Conservation (phyloP, 192 early-diverging fungal genomes). For the Endogone sp. region DNA sequence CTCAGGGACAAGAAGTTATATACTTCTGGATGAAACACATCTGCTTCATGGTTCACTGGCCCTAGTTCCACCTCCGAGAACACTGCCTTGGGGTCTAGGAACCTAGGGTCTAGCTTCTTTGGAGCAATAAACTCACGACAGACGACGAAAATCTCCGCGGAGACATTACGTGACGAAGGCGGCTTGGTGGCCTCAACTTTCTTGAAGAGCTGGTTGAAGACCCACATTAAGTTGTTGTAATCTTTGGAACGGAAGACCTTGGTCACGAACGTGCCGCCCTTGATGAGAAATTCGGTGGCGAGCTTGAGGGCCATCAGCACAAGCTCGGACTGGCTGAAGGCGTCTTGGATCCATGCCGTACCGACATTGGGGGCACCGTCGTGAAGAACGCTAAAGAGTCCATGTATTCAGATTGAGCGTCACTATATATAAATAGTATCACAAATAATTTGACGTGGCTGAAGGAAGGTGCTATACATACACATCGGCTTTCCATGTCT, state of each 20-base stretch:
- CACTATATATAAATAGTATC: too few relatives aligned
- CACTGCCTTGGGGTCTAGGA: conserved; percentile 91
- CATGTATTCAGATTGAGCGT: too few relatives aligned
- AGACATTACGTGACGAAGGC: conserved; percentile 94
- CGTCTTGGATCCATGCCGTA: conserved; percentile 93
- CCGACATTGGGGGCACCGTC: conserved; percentile 99
- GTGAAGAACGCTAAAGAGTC: conserved; percentile 71
- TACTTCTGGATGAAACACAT: conserved; percentile 86
- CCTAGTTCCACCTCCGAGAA: conserved; percentile 87
- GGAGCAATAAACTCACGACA: conserved; percentile 91
- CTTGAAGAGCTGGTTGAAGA: conserved; percentile 94
- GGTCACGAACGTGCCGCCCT: conserved; percentile 92
- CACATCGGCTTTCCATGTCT: conserved; percentile 99
- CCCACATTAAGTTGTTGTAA: conserved; percentile 99
- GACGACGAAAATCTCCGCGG: conserved; percentile 99
- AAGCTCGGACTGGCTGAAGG: conserved; percentile 93
- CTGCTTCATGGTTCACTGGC: conserved; percentile 41
- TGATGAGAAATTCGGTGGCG: conserved; percentile 86
- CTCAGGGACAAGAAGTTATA: conserved; percentile 8
- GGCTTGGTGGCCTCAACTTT: conserved; percentile 99
- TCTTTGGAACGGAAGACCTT: conserved; percentile 99
- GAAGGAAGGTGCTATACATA: conserved; percentile 27
- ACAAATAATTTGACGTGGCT: not conserved
- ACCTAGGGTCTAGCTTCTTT: conserved; percentile 89
- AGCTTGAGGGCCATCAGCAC: conserved; percentile 90